phyloP scores from a whole-genome alignment of 768 basidiomycete species.

The Plicaturopsis crispa region DNA sequence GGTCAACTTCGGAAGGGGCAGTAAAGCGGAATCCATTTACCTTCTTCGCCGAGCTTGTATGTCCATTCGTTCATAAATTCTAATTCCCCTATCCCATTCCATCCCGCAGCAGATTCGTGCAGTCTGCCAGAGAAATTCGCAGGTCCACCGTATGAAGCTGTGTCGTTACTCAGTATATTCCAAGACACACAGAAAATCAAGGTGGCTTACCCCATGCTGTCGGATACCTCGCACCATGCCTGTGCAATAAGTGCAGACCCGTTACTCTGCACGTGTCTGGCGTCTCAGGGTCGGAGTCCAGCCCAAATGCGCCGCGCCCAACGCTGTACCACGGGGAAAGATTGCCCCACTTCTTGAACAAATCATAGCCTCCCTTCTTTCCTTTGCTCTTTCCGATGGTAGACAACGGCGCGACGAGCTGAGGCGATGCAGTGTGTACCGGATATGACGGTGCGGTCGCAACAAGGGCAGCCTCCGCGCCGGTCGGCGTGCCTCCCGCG shows the following conservation, averaged over 20 bases:
- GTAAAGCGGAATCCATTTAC: constrained; percentile 24
- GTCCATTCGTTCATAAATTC: constrained; percentile 83
- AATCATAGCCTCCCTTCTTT: constrained; percentile 39
- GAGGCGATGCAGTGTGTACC: constrained; percentile 60
- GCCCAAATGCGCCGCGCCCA: constrained; percentile 53
- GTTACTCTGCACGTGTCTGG: constrained; percentile 67
- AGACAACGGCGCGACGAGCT: constrained; percentile 46
- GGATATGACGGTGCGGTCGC: constrained; percentile 76
- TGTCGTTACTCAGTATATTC: constrained; percentile 2
- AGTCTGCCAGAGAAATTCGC: constrained; percentile 49
- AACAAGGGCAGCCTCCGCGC: constrained; percentile 67
- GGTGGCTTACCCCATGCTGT: constrained; percentile 31
- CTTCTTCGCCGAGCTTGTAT: constrained; percentile 85
- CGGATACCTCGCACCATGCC: constrained; percentile 72
- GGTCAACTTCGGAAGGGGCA: constrained; percentile 11
- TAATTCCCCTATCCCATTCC: constrained; percentile 60
- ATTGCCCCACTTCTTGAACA: constrained; percentile 80
- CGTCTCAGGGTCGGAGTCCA: constrained; percentile 62
- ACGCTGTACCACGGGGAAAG: constrained; percentile 84
- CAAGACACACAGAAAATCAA: background rate
- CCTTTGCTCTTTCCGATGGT: constrained; percentile 16
- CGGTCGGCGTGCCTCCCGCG: constrained; percentile 71
- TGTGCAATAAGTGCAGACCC: constrained; percentile 71
- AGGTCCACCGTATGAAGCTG: constrained; percentile 58
- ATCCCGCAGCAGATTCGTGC: constrained; percentile 43